phyloP scores from a whole-genome alignment of 2,329 filamentous ascomycete species.

The Neonectria neomacrospora region DNA sequence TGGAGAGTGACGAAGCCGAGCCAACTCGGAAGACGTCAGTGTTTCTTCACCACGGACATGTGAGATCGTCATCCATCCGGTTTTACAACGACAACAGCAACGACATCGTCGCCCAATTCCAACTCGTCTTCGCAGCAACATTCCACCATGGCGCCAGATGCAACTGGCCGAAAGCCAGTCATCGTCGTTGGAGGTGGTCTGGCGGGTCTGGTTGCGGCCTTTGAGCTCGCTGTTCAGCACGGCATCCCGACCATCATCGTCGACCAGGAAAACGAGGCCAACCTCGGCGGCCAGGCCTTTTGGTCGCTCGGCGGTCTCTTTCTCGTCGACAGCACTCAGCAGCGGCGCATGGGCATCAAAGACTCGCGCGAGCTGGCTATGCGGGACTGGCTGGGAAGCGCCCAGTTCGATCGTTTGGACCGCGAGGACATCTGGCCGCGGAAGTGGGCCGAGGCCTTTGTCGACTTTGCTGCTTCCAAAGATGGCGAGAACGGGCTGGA shows the following conservation, averaged over 20 bases:
- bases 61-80: neutral
- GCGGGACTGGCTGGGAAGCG: conserved; percentile 68
- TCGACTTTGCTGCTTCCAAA: conserved; percentile 63
- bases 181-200: conserved; percentile 68
- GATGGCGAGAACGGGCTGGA: conserved; percentile 62
- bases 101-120: neutral
- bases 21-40: neutral
- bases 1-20: neutral
- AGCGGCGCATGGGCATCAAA: conserved; percentile 67
- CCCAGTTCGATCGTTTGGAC: conserved; percentile 65
- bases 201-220: conserved; percentile 69
- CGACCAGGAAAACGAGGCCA: conserved; percentile 68
- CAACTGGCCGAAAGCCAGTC: conserved; percentile 50
- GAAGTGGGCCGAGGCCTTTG: conserved; percentile 71
- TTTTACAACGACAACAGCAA: neutral
- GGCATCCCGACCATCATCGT: conserved; percentile 62
- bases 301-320: conserved; percentile 73
- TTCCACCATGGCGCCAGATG: conserved; percentile 18
- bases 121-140: neutral
- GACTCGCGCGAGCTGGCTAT: conserved; percentile 67
- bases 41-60: neutral
- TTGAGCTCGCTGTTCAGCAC: conserved; percentile 62
- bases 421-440: conserved; percentile 67
- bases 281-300: conserved; percentile 70
- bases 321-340: conserved; percentile 66